Evolutionary conservation across 768 basidiomycete species (phyloP).

Genomic region (Naematelia aurantialba): DNA sequence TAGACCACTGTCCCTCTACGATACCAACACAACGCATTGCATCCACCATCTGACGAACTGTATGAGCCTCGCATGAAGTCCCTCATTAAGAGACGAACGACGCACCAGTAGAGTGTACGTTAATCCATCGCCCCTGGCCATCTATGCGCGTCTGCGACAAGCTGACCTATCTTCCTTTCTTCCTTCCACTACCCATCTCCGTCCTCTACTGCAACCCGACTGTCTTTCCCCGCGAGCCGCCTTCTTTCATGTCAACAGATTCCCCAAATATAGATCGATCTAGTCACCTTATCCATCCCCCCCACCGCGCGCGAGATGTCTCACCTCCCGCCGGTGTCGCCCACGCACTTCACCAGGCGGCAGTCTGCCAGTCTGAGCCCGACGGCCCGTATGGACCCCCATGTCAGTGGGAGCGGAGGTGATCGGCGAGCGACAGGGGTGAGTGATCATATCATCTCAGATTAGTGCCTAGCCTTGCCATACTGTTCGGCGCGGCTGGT

Average conservation of each 20-base stretch:
- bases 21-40: too few species aligned
- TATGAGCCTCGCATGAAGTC: not conserved
- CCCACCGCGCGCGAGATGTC: not conserved
- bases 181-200: not conserved
- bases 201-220: not conserved
- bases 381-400: conserved; percentile 1
- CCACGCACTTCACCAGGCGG: not conserved
- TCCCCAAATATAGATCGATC: not conserved
- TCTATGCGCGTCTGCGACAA: not conserved
- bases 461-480: not conserved
- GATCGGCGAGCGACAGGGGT: conserved; percentile 8
- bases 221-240: not conserved
- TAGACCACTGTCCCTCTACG: not conserved
- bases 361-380: conserved; percentile 1
- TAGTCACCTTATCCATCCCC: not conserved
- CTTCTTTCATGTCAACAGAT: not conserved
- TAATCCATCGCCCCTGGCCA: not conserved
- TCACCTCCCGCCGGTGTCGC: not conserved
- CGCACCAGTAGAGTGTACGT: not conserved
- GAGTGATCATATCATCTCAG: conserved; percentile 4
- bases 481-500: not conserved
- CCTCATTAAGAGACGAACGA: not conserved
- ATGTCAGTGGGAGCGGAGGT: conserved; percentile 2
- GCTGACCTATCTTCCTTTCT: not conserved
- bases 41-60: not conserved